Conservation (phyloP, 2,329 filamentous ascomycete species). For the Xylaria sp. region DNA sequence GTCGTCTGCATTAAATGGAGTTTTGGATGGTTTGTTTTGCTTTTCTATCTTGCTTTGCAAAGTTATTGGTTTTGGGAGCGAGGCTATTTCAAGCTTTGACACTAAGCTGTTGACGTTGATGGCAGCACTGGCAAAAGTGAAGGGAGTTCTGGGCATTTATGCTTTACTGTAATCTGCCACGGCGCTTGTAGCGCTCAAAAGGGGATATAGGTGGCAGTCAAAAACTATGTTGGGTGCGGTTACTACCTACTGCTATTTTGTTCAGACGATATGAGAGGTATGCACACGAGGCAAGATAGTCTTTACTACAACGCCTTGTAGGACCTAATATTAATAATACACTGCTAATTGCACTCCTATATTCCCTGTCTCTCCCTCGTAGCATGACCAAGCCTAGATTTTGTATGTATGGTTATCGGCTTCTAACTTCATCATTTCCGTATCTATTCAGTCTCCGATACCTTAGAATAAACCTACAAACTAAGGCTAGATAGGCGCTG, state of each 20-base stretch:
- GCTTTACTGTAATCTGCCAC: constrained; percentile 5
- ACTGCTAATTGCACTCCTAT: constrained; percentile 29
- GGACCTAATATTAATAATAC: constrained; percentile 41
- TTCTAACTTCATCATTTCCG: too few relatives aligned
- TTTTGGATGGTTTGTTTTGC: constrained; percentile 34
- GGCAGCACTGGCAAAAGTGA: constrained; percentile 25
- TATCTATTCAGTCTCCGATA: too few relatives aligned
- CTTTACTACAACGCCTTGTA: constrained; percentile 30
- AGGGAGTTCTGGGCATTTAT: constrained; percentile 34
- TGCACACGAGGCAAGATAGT: constrained; percentile 23
- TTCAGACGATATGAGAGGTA: constrained; percentile 32
- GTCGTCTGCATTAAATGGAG: constrained; percentile 44
- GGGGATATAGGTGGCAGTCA: constrained; percentile 10
- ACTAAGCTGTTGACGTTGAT: constrained; percentile 4
- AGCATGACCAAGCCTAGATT: neutral
- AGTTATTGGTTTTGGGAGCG: too few relatives aligned
- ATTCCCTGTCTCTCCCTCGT: neutral
- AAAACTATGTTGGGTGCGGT: constrained; percentile 29
- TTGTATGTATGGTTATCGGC: too few relatives aligned
- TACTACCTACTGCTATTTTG: constrained; percentile 34
- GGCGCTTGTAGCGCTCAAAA: neutral
- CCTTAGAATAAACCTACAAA: too few relatives aligned
- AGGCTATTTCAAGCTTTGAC: neutral
- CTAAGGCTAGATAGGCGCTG: too few relatives aligned
- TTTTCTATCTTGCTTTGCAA: constrained; percentile 26